Base-by-base conservation (phyloP, 768 basidiomycete genomes). In the Cyclocybe cylindracea region DNA sequence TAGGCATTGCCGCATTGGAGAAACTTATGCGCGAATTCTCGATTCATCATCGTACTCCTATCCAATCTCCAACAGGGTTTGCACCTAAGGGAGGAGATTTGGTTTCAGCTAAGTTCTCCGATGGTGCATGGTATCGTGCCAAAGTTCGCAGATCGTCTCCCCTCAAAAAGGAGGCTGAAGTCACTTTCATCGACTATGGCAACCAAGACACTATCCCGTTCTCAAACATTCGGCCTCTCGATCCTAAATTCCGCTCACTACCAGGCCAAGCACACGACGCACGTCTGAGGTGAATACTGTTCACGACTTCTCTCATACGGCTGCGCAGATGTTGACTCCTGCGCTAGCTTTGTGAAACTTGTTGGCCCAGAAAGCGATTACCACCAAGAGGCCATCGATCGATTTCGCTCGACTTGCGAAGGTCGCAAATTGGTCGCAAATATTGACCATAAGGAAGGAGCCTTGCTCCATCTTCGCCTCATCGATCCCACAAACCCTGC, bases 351-450 rank as follows among this genome's bases (percentile, higher is more conserved):
- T 66, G 76, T 98, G 54, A 92, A 89, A 66, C 80, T 96, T 34
- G 84, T 86, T 14, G 83, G 84, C 13, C 72, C 83, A 7, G 85
- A 88, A 7, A 94, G 87, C 67, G 97, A 99, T 54, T 97, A 98
- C 70, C 83, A 87, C 44, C 64, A 73, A 0, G 96, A 98, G 51
- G 89, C 95, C 3, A 66, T 94, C 43, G 87, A 91, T 44, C 86
- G 91, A 44, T 98, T 98, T 85, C 84, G 87, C 19, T 69, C 79
- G 11, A 75, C 94, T 14, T 91, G 89, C 58, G 94, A 94, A 70
- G 93, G 92, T n/a, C 87, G 94, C 47, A 94, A 94, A 63, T 79
- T 98, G n/a, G 76, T 98, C 44, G 97, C 94, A n/a, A 98, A 95
- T 71, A 76, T 94, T 51, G 97, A 99, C 68, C 81, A 87, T 62